These are phyloP conservation scores for Mycena maculata DNA, from an alignment of 768 basidiomycete genomes.

Conservation along the genomic window DNA sequence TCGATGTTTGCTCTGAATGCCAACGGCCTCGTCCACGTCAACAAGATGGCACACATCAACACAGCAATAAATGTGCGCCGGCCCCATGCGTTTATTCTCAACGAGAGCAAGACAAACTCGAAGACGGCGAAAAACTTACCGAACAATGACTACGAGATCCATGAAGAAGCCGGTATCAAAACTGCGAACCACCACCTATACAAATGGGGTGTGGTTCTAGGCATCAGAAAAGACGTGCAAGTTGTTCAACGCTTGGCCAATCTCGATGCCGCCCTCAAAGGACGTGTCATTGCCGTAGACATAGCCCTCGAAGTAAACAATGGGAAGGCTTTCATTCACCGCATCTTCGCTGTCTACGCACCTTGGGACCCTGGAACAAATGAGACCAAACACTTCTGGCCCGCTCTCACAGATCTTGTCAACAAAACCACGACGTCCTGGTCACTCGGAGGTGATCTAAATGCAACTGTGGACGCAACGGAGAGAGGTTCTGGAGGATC, in stretches of 20 bases:
- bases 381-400: conserved; percentile 33
- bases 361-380: conserved; percentile 42
- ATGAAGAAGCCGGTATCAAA: conserved; percentile 1
- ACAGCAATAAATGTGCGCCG: not conserved
- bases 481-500: not conserved
- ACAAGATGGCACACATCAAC: conserved; percentile 2
- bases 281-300: conserved; percentile 36
- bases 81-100: conserved; percentile 4
- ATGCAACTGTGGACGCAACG: not conserved
- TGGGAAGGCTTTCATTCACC: conserved; percentile 29
- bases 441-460: conserved; percentile 11
- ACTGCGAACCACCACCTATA: conserved; percentile 7
- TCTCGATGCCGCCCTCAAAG: conserved; percentile 26
- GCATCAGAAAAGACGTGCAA: conserved; percentile 13
- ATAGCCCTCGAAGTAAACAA: conserved; percentile 27
- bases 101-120: conserved; percentile 11
- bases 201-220: conserved; percentile 33
- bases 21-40: not conserved
- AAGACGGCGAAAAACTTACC: conserved; percentile 1
- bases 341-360: conserved; percentile 40
- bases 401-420: not conserved
- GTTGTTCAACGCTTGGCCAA: not conserved
- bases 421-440: not conserved
- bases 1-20: not conserved
- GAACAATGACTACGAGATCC: not conserved